A percentile compares a stretch with the other conserved stretches of the same genome.
These are phyloP conservation scores for Debaryomyces sp. DNA, from an alignment of 1,139 yeast genomes.

Conservation along the genomic window DNA sequence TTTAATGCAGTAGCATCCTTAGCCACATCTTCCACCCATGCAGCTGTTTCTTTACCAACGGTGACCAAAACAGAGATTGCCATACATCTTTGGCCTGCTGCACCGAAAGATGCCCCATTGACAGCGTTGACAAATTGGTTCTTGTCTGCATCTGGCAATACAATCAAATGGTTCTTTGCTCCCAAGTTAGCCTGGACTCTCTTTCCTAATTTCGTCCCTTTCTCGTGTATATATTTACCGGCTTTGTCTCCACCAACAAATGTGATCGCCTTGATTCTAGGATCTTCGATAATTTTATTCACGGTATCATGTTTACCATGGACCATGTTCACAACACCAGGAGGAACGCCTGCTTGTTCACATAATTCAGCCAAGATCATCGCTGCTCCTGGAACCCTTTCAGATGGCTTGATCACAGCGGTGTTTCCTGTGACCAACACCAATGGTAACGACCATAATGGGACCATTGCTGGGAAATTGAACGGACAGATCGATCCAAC, in stretches of 20 bases:
- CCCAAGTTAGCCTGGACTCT: conserved; percentile 80
- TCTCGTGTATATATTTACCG: conserved; percentile 70
- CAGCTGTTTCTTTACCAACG: conserved; percentile 63
- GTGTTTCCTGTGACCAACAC: conserved; percentile 80
- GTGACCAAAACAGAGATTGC: conserved; percentile 76
- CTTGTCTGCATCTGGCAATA: conserved; percentile 74
- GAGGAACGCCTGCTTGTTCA: conserved; percentile 76
- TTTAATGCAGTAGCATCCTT: conserved; percentile 59
- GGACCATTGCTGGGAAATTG: conserved; percentile 87
- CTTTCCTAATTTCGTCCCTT: conserved; percentile 71
- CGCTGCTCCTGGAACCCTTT: conserved; percentile 80
- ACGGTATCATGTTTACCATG: conserved; percentile 82
- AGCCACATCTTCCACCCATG: conserved; percentile 65
- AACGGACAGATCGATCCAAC: conserved; percentile 75
- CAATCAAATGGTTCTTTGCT: conserved; percentile 76
- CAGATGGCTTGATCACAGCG: conserved; percentile 75
- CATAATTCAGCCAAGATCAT: conserved; percentile 75
- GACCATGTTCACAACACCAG: conserved; percentile 73
- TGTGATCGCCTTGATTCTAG: conserved; percentile 76
- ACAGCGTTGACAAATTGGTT: conserved; percentile 66
- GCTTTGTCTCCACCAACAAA: conserved; percentile 81
- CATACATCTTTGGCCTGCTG: conserved; percentile 88
- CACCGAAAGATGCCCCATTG: conserved; percentile 81
- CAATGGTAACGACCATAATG: conserved; percentile 80
- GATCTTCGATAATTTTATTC: conserved; percentile 72